Base-by-base conservation (phyloP, 1,284 basidiomycete genomes). In the Ceratobasidium theobromae region DNA sequence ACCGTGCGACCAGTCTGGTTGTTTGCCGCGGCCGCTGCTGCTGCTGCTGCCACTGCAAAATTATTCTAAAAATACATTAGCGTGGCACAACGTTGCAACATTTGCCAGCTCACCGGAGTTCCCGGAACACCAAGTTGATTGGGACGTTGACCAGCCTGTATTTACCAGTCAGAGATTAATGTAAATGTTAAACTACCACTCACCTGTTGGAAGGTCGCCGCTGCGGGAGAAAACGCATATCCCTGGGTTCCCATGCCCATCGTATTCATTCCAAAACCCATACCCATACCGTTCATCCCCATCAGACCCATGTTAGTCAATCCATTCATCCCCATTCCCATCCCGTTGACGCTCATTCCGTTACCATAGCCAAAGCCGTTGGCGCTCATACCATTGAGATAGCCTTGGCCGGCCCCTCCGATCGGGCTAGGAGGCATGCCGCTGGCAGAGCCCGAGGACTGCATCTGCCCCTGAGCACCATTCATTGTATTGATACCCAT, bases 1-100 rank as follows among this genome's bases (percentile, higher is more conserved):
- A 99, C 95, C 0, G 97, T 99, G 67, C 96, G 90, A 8, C 90
- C 91, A 1, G 84, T 85, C 6, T 79, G 76, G 71, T 85, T 87
- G 57, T 80, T 81, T 21, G 83, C 82, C 1, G 85, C 83, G 38
- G 85, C 84, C 1, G 88, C 85, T 1, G 87, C 84, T 0, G 85
- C 86, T 1, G 77, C 80, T 45, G 89, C 79, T 54, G 67, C 62
- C 35, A 32, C 41, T 12, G 45, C 46, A 38, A 57, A 51, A n/a
- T 41, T 48, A 54, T 49, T 69, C 30, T 57, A 49, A 65, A 66
- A 4, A 11, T 27, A 65, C 67, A 25, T 33, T 11, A 45, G 53
- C 18, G 16, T 48, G n/a, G 16, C 28, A 27, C 43, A 52, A 66
- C 49, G 25, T 46, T 52, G 45, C 43, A 12, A 35, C 30, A 38